Evolutionary conservation across 164 flowering plant species (phyloP).

Genomic region (Tinospora cordifolia): DNA sequence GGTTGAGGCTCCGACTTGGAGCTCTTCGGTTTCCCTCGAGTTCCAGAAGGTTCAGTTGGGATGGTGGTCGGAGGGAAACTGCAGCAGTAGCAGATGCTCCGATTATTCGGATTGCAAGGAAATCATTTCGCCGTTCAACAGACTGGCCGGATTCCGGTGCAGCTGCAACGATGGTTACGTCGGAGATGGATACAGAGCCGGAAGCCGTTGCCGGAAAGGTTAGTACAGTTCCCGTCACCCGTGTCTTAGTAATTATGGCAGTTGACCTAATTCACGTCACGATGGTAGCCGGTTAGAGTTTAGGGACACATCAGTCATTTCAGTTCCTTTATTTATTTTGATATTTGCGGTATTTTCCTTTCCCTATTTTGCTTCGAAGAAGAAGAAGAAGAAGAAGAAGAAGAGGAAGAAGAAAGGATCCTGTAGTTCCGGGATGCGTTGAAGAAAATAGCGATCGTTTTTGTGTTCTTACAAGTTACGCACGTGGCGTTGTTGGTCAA

Average conservation of each 20-base stretch:
- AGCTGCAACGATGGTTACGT: conserved; percentile 40
- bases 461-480: too few species aligned
- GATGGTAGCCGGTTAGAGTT: neutral
- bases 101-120: conserved; percentile 31
- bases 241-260: neutral
- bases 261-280: neutral
- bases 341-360: too few species aligned
- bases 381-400: too few species aligned
- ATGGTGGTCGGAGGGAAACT: conserved; percentile 56
- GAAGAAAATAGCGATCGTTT: too few species aligned
- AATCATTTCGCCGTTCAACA: conserved; percentile 16
- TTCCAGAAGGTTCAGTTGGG: conserved; percentile 42
- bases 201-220: conserved; percentile 65
- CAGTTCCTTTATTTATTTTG: neutral
- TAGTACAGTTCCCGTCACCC: conserved; percentile 2
- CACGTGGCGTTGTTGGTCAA: too few species aligned
- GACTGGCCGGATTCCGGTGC: conserved; percentile 40
- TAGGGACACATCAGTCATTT: neutral
- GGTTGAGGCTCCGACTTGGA: conserved; percentile 13
- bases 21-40: conserved; percentile 37
- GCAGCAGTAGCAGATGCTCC: conserved; percentile 22
- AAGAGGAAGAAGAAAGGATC: neutral
- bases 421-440: neutral
- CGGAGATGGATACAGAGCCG: conserved; percentile 64
- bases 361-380: too few species aligned